These are phyloP conservation scores for Huntiella savannae DNA, from an alignment of 2,329 filamentous ascomycete species.

Conservation along the genomic window DNA sequence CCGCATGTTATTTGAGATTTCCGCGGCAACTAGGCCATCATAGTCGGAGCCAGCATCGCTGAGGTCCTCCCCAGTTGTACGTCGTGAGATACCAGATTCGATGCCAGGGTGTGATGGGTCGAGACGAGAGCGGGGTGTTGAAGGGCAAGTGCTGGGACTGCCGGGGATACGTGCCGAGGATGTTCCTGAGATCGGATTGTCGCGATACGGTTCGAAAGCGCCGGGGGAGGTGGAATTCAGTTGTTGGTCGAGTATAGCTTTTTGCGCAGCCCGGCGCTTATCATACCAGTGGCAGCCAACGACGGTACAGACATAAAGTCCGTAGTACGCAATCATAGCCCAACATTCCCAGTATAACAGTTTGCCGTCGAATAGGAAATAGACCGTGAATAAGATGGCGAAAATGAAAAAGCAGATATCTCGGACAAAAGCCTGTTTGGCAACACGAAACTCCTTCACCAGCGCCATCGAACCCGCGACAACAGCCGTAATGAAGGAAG, in stretches of 20 bases:
- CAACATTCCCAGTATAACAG: constrained; percentile 78
- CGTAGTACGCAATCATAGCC: constrained; percentile 78
- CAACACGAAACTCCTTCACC: constrained; percentile 85
- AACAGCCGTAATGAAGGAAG: constrained; percentile 88
- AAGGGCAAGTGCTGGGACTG: neutral
- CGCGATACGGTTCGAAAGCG: constrained; percentile 37
- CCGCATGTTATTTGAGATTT: constrained; percentile 86
- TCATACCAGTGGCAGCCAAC: constrained; percentile 69
- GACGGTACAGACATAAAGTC: constrained; percentile 75
- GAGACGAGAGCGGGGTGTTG: constrained; percentile 6
- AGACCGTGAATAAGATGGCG: constrained; percentile 70
- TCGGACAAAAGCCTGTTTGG: constrained; percentile 71
- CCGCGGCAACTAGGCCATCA: constrained; percentile 51
- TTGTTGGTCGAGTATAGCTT: constrained; percentile 6
- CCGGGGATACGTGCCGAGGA: neutral
- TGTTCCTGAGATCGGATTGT: constrained; percentile 22
- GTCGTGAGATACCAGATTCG: constrained; percentile 21
- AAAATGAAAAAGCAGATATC: constrained; percentile 86
- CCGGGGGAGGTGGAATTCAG: constrained; percentile 12
- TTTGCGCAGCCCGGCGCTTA: constrained; percentile 1
- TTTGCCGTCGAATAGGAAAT: constrained; percentile 68
- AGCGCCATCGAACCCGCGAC: constrained; percentile 95
- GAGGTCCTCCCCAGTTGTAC: constrained; percentile 18
- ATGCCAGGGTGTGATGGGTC: constrained; percentile 17
- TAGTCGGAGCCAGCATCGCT: constrained; percentile 32